A percentile compares a stretch with the other conserved stretches of the same genome.
Evolutionary conservation across 1,284 basidiomycete genomes (phyloP).

Genomic region (Rhodotorula sp.): DNA sequence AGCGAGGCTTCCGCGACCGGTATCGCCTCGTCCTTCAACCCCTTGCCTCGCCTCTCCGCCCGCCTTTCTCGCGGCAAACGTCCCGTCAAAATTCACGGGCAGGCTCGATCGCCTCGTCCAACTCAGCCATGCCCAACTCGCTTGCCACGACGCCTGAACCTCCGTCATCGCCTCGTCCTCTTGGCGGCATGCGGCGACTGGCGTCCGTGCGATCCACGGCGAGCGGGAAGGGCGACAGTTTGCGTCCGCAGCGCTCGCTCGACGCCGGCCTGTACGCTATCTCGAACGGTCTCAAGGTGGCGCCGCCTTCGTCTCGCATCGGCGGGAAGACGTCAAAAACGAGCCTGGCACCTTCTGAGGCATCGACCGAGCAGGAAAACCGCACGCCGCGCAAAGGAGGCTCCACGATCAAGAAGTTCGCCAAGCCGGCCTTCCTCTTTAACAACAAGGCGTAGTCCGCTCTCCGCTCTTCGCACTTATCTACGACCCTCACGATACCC

Average conservation of each 20-base stretch:
- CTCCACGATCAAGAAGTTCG: conserved; percentile 71
- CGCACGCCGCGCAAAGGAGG: conserved; percentile 50
- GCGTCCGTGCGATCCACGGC: conserved; percentile 17
- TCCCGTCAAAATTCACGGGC: conserved; percentile 6
- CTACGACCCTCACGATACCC: background rate
- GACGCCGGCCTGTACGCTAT: conserved; percentile 1
- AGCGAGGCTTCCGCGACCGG: conserved; percentile 47
- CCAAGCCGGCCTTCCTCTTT: conserved; percentile 55
- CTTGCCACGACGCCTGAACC: conserved; percentile 21
- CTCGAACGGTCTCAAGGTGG: background rate
- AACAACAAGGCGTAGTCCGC: background rate
- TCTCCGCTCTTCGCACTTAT: too few relatives aligned
- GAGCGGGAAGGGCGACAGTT: background rate
- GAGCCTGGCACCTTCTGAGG: background rate
- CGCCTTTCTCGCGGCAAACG: background rate
- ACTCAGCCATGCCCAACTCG: conserved; percentile 8
- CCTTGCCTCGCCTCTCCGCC: conserved; percentile 13
- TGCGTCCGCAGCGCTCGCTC: conserved; percentile 16
- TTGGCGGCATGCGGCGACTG: conserved; percentile 22
- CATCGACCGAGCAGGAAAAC: conserved; percentile 1
- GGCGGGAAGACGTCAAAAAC: background rate
- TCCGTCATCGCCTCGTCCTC: background rate
- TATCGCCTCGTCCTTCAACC: conserved; percentile 31
- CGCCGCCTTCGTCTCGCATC: background rate
- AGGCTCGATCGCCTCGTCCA: conserved; percentile 19